These are phyloP conservation scores for Telfairia occidentalis DNA, from an alignment of 331 rosid genomes.

Conservation along the genomic window DNA sequence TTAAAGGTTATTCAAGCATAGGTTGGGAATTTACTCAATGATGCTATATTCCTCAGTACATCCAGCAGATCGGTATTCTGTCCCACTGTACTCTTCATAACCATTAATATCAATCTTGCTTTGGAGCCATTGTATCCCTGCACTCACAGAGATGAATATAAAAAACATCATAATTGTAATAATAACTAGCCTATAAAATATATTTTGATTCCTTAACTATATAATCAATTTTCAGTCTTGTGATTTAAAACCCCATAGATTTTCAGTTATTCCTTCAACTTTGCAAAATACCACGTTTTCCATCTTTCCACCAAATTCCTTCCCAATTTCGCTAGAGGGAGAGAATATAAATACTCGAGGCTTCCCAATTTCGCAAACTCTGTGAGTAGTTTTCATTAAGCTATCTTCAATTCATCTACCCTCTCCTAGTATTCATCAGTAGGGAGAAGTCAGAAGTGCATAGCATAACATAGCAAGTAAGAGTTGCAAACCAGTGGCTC, in stretches of 20 bases:
- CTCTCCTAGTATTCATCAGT: background rate
- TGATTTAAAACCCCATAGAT: background rate
- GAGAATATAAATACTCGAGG: background rate
- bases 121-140: constrained; percentile 92
- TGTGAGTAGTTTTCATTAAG: background rate
- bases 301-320: no score
- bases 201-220: background rate
- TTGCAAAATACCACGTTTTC: no score
- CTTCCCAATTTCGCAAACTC: background rate
- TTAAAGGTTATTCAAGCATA: background rate
- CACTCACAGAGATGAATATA: constrained; percentile 3
- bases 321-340: no score
- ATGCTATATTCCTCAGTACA: constrained; percentile 77
- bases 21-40: constrained; percentile 40
- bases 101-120: constrained; percentile 70
- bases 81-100: constrained; percentile 83
- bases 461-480: background rate
- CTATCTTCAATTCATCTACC: background rate
- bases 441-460: background rate
- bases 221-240: background rate
- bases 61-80: constrained; percentile 85
- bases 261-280: background rate
- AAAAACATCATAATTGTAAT: background rate
- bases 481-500: background rate
- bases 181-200: background rate